A percentile compares a stretch with the other conserved stretches of the same genome.
Conservation (phyloP, 352 stramenopile species). For the Thalassiosira livingstoniorum region DNA sequence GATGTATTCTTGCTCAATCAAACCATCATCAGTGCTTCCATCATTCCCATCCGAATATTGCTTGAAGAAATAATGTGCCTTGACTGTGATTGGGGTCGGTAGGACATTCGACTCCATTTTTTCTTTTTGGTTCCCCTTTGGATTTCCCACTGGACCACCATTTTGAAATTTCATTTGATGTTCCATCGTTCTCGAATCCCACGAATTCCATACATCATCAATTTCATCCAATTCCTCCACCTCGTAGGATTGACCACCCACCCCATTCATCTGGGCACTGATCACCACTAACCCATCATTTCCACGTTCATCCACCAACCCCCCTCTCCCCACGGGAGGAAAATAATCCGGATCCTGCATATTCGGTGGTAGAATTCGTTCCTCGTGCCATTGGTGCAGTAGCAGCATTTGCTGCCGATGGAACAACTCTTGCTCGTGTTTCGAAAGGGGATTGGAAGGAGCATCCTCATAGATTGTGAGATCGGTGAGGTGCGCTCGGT, state of each 20-base stretch:
- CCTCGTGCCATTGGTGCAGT: background rate
- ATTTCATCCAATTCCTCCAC: too few relatives aligned
- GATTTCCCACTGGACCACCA: too few relatives aligned
- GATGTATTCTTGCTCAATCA: slow-evolving; percentile 2
- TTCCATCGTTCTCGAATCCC: too few relatives aligned
- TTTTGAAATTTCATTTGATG: too few relatives aligned
- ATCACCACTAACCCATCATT: slow-evolving; percentile 18
- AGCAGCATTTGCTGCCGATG: background rate
- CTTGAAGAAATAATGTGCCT: background rate
- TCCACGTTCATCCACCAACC: background rate
- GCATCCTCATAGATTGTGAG: too few relatives aligned
- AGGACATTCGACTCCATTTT: background rate
- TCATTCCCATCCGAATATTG: slow-evolving; percentile 11
- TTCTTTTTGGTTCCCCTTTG: background rate
- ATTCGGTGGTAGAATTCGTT: background rate
- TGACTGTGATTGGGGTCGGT: background rate
- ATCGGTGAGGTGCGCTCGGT: too few relatives aligned
- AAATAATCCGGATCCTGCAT: slow-evolving; percentile 25
- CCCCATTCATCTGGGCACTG: background rate
- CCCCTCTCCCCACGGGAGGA: background rate
- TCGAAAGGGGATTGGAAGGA: too few relatives aligned
- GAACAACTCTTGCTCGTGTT: background rate
- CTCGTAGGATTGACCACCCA: too few relatives aligned
- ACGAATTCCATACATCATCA: too few relatives aligned
- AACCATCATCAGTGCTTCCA: background rate